These are phyloP conservation scores for Corylus heterophylla DNA, from an alignment of 306 rosid genomes.

Conservation along the genomic window DNA sequence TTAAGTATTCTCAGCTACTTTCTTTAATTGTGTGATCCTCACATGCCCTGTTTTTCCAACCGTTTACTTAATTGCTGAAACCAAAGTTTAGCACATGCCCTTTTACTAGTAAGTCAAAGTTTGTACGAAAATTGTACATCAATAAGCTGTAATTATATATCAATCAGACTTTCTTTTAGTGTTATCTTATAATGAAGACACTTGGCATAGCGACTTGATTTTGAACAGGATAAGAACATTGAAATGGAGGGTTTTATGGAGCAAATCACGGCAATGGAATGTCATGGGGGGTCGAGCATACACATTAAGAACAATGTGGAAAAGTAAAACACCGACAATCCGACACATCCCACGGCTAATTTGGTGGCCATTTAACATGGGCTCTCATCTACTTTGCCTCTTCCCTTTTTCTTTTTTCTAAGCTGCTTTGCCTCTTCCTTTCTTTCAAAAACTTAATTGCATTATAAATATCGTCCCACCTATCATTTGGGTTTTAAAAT, in stretches of 20 bases:
- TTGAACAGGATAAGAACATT: neutral
- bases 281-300: slow-evolving; percentile 16
- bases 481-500: neutral
- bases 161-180: neutral
- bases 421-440: neutral
- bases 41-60: no score
- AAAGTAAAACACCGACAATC: slow-evolving; percentile 19
- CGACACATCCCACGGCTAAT: slow-evolving; percentile 30
- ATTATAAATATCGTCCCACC: neutral
- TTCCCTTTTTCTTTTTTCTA: neutral
- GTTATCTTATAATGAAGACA: neutral
- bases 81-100: neutral
- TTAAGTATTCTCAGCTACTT: no score
- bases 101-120: neutral
- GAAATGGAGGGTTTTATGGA: neutral
- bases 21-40: no score
- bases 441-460: neutral
- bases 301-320: neutral
- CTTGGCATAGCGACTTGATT: neutral
- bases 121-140: slow-evolving; percentile 25
- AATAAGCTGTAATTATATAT: neutral
- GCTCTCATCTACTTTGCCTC: neutral
- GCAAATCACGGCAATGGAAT: slow-evolving; percentile 28
- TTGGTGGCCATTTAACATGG: slow-evolving; percentile 28
- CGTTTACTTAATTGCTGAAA: neutral